Base-by-base conservation (phyloP, 805 yeast genomes). In the Sporopachydermia quercuum region DNA sequence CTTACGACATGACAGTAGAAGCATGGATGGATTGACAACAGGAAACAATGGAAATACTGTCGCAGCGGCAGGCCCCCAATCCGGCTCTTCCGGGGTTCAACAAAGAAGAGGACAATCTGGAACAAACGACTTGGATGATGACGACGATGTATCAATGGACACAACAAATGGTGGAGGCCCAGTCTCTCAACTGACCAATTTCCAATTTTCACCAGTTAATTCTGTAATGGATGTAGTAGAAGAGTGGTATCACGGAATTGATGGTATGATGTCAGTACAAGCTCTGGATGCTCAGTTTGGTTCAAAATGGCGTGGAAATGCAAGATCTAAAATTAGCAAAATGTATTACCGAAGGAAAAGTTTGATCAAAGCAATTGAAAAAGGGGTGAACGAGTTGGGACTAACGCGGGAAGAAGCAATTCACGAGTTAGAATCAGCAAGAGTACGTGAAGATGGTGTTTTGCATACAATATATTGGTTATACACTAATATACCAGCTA, bases 241-340 rank as follows among this genome's bases (percentile, higher is more conserved):
- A 23, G 30, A 23, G n/a, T 23, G 30, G 30, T 23, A 23, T 23
- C 30, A 23, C 30, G 30, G 30, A n/a, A 23, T 23, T 8, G 30
- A 23, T n/a, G 30, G 30, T 8, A 23, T 23, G 30, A 23, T 23
- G 30, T 23, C 30, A n/a, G 30, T 23, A n/a, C 30, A 23, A 23
- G 30, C 30, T 23, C n/a, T 23, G 30, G 30, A 23, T 23, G 30
- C 30, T 23, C 30, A 23, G n/a, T 23, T 23, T 23, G 30, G 30
- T 8, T 23, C 30, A 8, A 23, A 23, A 23, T 23, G 30, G 30
- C 8, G 30, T 8, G 30, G 30, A 8, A 23, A 23, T 23, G 30
- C 30, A 8, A 8, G 30, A n/a, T 23, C 30, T 23, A 23, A 23
- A n/a, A 23, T 23, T 23, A 23, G 30, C n/a, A 23, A 23, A 23